These are phyloP conservation scores for Calonectria hawksworthii DNA, from an alignment of 2,329 filamentous ascomycete genomes.

Conservation along the genomic window DNA sequence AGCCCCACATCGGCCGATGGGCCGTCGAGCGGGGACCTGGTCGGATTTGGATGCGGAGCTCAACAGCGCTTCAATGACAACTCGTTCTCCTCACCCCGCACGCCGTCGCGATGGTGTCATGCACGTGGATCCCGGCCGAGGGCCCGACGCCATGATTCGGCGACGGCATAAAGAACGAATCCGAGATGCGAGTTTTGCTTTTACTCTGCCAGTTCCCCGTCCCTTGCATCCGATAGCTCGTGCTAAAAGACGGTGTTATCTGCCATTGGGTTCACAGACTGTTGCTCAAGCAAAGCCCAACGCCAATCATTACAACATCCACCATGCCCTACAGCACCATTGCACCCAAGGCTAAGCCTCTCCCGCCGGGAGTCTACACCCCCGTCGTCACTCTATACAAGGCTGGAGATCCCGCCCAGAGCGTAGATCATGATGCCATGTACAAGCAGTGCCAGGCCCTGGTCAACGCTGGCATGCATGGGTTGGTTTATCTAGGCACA, in stretches of 20 bases:
- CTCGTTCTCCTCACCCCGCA: conserved; percentile 18
- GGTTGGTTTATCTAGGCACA: conserved; percentile 62
- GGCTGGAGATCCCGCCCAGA: conserved; percentile 52
- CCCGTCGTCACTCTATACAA: conserved; percentile 63
- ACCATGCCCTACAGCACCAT: conserved; percentile 49
- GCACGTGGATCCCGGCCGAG: conserved; percentile 22
- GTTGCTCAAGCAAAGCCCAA: background rate
- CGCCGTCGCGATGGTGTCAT: background rate
- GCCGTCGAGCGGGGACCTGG: conserved; percentile 8
- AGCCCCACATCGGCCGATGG: conserved; percentile 26
- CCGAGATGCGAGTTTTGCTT: background rate
- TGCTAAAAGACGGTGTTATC: background rate
- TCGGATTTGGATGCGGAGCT: background rate
- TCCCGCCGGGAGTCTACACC: conserved; percentile 61
- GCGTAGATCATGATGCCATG: conserved; percentile 60
- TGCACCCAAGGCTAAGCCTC: conserved; percentile 52
- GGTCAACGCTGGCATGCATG: conserved; percentile 59
- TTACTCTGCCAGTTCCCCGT: conserved; percentile 1
- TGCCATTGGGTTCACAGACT: background rate
- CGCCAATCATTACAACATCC: background rate
- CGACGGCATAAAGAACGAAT: conserved; percentile 11
- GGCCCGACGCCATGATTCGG: conserved; percentile 16
- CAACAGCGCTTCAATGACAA: background rate
- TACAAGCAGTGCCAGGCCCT: conserved; percentile 58
- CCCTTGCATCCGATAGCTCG: conserved; percentile 2